These are phyloP conservation scores for Diutina mesorugosa DNA, from an alignment of 1,139 yeast genomes.

Conservation along the genomic window DNA sequence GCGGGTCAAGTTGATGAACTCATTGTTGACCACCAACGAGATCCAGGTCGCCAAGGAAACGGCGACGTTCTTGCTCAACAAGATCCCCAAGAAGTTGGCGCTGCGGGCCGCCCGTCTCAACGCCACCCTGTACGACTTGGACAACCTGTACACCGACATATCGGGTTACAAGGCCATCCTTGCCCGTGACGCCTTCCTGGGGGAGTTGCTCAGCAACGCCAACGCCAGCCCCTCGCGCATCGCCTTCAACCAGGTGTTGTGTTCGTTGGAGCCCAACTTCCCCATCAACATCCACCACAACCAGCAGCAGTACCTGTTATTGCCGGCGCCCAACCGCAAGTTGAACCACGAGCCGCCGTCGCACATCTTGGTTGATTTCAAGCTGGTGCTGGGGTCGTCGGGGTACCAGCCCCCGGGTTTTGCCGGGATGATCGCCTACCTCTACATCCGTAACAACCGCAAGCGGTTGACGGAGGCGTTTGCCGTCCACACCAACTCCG, in stretches of 20 bases:
- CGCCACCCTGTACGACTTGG: slow-evolving; percentile 26
- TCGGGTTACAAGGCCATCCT: slow-evolving; percentile 66
- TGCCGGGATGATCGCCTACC: slow-evolving; percentile 57
- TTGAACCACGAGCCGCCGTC: slow-evolving; percentile 49
- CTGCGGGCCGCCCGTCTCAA: slow-evolving; percentile 31
- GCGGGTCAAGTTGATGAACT: slow-evolving; percentile 43
- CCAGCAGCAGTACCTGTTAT: slow-evolving; percentile 20
- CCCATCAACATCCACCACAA: slow-evolving; percentile 38
- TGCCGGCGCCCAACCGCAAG: slow-evolving; percentile 32
- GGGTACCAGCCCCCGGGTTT: slow-evolving; percentile 56
- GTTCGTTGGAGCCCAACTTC: slow-evolving; percentile 64
- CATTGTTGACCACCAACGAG: slow-evolving; percentile 51
- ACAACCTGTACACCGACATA: slow-evolving; percentile 40
- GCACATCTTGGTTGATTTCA: slow-evolving; percentile 70
- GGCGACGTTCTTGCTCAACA: slow-evolving; percentile 47
- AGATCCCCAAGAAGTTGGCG: slow-evolving; percentile 55
- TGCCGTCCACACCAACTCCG: slow-evolving; percentile 50
- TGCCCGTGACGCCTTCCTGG: slow-evolving; percentile 49
- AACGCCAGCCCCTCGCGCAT: slow-evolving; percentile 39
- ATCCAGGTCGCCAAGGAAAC: slow-evolving; percentile 39
- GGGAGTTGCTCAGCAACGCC: slow-evolving; percentile 42
- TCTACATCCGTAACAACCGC: slow-evolving; percentile 56
- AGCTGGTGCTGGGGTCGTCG: slow-evolving; percentile 53
- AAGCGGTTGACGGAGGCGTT: slow-evolving; percentile 71
- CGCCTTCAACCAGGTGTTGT: slow-evolving; percentile 56